Conservation (phyloP, 2,329 filamentous ascomycete genomes). For the Alternaria sp. region DNA sequence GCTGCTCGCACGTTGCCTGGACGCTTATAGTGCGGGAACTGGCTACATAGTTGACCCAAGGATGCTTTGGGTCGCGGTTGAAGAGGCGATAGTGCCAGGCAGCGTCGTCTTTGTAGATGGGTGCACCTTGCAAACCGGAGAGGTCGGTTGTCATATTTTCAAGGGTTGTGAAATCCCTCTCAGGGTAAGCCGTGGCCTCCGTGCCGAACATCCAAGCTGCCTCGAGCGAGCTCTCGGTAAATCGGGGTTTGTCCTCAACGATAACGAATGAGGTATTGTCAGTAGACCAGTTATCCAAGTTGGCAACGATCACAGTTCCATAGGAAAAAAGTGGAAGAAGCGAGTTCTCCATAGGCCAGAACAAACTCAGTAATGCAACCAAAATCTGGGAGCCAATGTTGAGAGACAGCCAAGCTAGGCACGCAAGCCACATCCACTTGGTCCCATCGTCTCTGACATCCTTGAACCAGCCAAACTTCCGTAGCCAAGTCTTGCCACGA, state of each 20-base stretch:
- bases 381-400: constrained; percentile 47
- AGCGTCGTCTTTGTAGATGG: constrained; percentile 33
- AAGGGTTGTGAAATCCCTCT: too few relatives aligned
- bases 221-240: constrained; percentile 26
- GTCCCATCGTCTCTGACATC: constrained; percentile 43
- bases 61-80: constrained; percentile 42
- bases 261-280: too few relatives aligned
- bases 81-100: constrained; percentile 43
- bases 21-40: constrained; percentile 34
- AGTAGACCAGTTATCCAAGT: too few relatives aligned
- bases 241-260: neutral
- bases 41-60: constrained; percentile 39
- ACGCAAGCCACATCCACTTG: constrained; percentile 45
- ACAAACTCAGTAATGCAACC: constrained; percentile 44
- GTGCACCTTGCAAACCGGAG: constrained; percentile 24
- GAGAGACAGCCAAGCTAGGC: constrained; percentile 42
- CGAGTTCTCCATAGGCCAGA: constrained; percentile 44
- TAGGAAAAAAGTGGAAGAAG: constrained; percentile 32
- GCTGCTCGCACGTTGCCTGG: constrained; percentile 31
- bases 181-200: constrained; percentile 21
- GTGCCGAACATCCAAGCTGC: constrained; percentile 43
- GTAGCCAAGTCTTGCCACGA: constrained; percentile 32
- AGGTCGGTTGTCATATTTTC: too few relatives aligned
- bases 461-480: constrained; percentile 38
- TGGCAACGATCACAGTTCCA: constrained; percentile 29